phyloP scores from a whole-genome alignment of 2,329 filamentous ascomycete genomes.

The Stagonosporopsis chrysanthemi region DNA sequence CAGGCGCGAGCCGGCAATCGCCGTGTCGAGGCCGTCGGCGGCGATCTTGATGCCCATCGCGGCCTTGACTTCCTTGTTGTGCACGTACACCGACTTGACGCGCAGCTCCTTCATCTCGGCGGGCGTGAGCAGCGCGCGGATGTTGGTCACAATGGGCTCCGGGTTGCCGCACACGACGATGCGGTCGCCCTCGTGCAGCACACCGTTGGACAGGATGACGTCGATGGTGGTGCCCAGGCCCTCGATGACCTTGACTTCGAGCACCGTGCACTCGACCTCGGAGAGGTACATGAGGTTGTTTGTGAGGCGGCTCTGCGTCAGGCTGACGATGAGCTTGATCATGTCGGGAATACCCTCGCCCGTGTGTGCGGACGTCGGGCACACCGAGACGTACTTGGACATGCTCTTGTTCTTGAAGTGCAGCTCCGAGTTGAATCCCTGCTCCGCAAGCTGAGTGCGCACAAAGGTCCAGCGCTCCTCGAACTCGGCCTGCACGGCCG shows the following conservation, averaged over 20 bases:
- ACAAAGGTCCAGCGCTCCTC: conserved; percentile 86
- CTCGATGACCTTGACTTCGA: conserved; percentile 99
- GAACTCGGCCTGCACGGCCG: conserved; percentile 94
- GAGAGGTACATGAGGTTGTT: conserved; percentile 97
- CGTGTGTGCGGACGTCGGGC: conserved; percentile 97
- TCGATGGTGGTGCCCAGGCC: conserved; percentile 99
- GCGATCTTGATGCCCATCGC: conserved; percentile 99
- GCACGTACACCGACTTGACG: conserved; percentile 94
- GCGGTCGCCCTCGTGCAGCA: conserved; percentile 90
- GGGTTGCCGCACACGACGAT: conserved; percentile 97
- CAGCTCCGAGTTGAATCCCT: conserved; percentile 96
- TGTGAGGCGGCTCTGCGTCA: conserved; percentile 98
- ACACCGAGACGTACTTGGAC: conserved; percentile 91
- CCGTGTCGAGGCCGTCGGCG: conserved; percentile 91
- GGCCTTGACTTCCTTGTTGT: conserved; percentile 99
- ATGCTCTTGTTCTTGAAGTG: conserved; percentile 99
- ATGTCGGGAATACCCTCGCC: conserved; percentile 99
- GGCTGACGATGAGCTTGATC: conserved; percentile 89
- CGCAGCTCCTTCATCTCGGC: conserved; percentile 92
- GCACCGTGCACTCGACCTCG: conserved; percentile 95
- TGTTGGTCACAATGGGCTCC: conserved; percentile 92
- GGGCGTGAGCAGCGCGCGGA: conserved; percentile 91
- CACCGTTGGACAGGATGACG: conserved; percentile 94
- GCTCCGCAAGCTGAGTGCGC: conserved; percentile 92
- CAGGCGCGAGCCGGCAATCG: conserved; percentile 93